Conservation (phyloP, 75 land plant species). For the Ceratopteris richardii region DNA sequence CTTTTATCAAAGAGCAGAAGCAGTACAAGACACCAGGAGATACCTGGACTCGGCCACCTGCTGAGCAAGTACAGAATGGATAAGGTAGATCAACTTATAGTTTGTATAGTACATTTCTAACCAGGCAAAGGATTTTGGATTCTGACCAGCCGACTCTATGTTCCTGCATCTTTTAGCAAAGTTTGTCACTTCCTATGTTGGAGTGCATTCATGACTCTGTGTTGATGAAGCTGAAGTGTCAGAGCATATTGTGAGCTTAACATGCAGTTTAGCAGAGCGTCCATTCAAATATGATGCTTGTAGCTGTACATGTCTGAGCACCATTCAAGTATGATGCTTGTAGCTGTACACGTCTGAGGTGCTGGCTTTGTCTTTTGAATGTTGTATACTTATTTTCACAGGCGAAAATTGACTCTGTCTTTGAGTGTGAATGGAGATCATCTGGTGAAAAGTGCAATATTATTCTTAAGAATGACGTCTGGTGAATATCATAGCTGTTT, state of each 20-base stretch:
- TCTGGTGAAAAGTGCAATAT: slow-evolving; percentile 54
- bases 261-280: slow-evolving; percentile 74
- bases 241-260: slow-evolving; percentile 86
- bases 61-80: slow-evolving; percentile 58
- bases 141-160: no score
- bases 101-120: background rate
- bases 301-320: no score
- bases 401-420: slow-evolving; percentile 71
- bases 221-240: slow-evolving; percentile 95
- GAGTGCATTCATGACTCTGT: slow-evolving; percentile 78
- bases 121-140: no score
- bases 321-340: slow-evolving; percentile 59
- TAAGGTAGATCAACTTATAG: background rate
- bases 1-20: slow-evolving; percentile 48
- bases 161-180: slow-evolving; percentile 42
- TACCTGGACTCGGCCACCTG: slow-evolving; percentile 62
- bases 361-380: no score
- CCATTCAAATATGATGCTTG: slow-evolving; percentile 58
- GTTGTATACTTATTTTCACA: slow-evolving; percentile 32
- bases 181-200: slow-evolving; percentile 49
- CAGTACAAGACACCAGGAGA: slow-evolving; percentile 53
- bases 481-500: slow-evolving; percentile 28
- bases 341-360: no score
- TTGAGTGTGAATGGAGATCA: slow-evolving; percentile 84
- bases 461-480: slow-evolving; percentile 55